Conservation (phyloP, 164 flowering plant genomes). For the Dillenia turbinata region DNA sequence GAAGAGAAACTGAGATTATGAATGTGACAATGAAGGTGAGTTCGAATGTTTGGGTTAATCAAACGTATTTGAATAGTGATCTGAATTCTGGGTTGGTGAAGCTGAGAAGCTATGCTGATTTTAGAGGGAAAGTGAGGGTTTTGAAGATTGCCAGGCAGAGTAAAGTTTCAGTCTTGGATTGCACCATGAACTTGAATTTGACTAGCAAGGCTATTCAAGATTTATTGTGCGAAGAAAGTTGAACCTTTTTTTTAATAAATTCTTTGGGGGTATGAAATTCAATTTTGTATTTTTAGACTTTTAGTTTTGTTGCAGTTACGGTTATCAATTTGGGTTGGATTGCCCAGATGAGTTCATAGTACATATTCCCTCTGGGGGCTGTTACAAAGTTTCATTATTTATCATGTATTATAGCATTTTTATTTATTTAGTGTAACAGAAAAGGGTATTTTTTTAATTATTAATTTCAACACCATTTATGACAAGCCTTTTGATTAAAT, state of each 20-base stretch:
- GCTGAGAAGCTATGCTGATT: constrained; percentile 7
- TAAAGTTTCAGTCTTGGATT: constrained; percentile 12
- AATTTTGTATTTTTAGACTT: too few species aligned
- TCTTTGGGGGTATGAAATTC: background rate
- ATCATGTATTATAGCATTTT: too few species aligned
- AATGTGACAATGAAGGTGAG: constrained; percentile 17
- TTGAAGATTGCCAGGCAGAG: constrained; percentile 8
- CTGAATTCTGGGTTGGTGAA: constrained; percentile 15
- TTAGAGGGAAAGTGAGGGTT: constrained; percentile 2
- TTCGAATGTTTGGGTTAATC: background rate
- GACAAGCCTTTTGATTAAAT: too few species aligned
- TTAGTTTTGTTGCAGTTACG: too few species aligned
- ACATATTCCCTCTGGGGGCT: too few species aligned
- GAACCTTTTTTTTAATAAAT: background rate
- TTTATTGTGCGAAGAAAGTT: background rate
- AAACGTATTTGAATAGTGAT: constrained; percentile 12
- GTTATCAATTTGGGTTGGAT: too few species aligned
- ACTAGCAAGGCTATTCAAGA: constrained; percentile 1
- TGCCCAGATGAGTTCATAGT: too few species aligned
- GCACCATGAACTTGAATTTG: constrained; percentile 20
- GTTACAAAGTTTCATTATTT: too few species aligned
- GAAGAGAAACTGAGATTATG: constrained; percentile 6
- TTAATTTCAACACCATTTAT: too few species aligned
- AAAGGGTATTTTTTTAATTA: too few species aligned
- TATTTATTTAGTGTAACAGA: too few species aligned